Conservation (phyloP, 495 filamentous ascomycete genomes). For the Annulohypoxylon maeteangense region DNA sequence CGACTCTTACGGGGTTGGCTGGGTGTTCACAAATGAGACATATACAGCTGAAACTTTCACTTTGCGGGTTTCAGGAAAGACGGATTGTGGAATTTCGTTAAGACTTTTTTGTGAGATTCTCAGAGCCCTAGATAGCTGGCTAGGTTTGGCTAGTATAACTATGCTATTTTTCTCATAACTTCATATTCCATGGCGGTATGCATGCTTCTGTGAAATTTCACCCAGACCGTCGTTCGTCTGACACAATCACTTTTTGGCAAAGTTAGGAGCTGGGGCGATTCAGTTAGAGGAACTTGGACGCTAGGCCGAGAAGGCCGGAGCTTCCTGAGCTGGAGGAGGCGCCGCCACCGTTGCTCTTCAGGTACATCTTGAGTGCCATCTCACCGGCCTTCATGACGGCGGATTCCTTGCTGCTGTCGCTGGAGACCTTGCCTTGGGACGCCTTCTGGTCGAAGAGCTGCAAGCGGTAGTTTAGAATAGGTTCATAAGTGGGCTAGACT, state of each 20-base stretch:
- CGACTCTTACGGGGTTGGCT: background rate
- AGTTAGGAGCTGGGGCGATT: background rate
- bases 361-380: constrained; percentile 66
- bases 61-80: background rate
- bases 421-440: constrained; percentile 57
- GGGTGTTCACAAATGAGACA: background rate
- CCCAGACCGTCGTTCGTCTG: background rate
- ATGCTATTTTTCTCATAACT: background rate
- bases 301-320: constrained; percentile 47
- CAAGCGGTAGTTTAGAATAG: background rate
- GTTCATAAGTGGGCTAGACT: background rate
- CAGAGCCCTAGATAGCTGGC: constrained; percentile 3
- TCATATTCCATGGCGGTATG: background rate
- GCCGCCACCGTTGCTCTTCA: constrained; percentile 57
- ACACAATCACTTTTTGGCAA: background rate
- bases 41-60: background rate
- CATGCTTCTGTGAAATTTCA: background rate
- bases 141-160: constrained; percentile 3
- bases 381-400: constrained; percentile 64
- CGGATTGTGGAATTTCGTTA: background rate
- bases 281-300: constrained; percentile 53
- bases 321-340: constrained; percentile 37
- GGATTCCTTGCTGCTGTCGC: constrained; percentile 60
- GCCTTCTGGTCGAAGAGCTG: constrained; percentile 63
- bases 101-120: background rate